Base-by-base conservation (phyloP, 805 yeast genomes). In the Metschnikowia lunata region DNA sequence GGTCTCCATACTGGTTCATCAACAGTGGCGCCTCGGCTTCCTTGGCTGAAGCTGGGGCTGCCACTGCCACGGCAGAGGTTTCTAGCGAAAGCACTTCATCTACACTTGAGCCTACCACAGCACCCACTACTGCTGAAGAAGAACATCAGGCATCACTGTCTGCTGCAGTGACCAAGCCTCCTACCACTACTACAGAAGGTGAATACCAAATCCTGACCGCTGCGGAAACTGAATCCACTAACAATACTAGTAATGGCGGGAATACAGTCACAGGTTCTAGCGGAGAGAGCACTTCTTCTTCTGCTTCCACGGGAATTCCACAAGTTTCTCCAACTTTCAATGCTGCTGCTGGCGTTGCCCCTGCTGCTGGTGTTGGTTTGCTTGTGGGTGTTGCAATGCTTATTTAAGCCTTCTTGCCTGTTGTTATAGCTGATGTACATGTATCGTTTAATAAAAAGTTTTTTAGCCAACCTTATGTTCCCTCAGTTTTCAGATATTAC, bases 1-100 rank as follows among this genome's bases (percentile, higher is more conserved):
- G 60, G 57, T 53, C 52, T 26, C 70, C 70, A 46, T 65, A 61
- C 54, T 63, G 67, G 67, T 48, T 54, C 45, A 49, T 62, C 33
- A 56, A 61, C 40, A 52, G 56, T 37, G 49, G 60, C 28, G 59
- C 56, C 12, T 42, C 59, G 26, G 56, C 61, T 31, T 43, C 55
- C 7, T 54, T 66, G 45, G 49, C 49, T n/a, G 32, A 48, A 28
- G 72, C 72, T 40, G 58, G 54, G 12, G 54, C 59, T 4, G 46
- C 55, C 26, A 39, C 51, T 14, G 23, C 55, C 37, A 32, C 51
- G 32, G 11, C 47, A 27, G 36, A 40, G 31, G 29, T 47, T 23
- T 9, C 45, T 31, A n/a, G 36, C 23, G 27, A 23, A 12, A 14
- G 33, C 29, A 37, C 45, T 13, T 26, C 46, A 8, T 26, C 42